These are phyloP conservation scores for Microsporum canis DNA, from an alignment of 2,329 filamentous ascomycete species.

Conservation along the genomic window DNA sequence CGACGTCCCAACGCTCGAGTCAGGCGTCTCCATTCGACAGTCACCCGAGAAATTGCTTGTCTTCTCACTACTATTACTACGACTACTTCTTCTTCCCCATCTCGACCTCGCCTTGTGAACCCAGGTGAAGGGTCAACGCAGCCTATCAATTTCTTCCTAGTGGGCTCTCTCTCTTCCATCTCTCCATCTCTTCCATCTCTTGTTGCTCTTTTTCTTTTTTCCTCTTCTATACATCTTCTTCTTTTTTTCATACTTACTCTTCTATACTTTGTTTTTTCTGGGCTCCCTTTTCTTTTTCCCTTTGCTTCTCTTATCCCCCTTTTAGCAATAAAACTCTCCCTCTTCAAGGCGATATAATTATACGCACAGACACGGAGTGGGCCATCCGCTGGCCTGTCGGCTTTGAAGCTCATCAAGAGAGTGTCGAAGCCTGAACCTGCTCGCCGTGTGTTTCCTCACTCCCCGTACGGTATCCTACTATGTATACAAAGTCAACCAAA, in stretches of 20 bases:
- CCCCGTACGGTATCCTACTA: not conserved
- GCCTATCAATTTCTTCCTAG: not conserved
- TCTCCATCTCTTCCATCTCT: not conserved
- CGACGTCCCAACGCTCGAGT: not conserved
- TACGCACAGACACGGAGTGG: slow-evolving; percentile 1
- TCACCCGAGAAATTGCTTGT: not conserved
- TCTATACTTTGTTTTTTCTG: not conserved
- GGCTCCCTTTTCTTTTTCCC: not conserved
- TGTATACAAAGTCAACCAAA: not conserved
- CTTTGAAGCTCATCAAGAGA: not conserved
- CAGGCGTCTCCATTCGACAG: not conserved
- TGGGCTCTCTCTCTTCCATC: not conserved
- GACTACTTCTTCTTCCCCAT: no score
- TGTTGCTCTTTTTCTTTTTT: not conserved
- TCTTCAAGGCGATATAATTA: not conserved
- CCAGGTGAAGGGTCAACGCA: not conserved
- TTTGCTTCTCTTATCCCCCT: not conserved
- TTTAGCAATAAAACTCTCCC: not conserved
- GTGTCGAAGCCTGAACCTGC: no score
- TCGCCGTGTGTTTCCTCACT: not conserved
- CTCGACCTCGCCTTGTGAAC: not conserved
- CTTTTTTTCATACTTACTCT: not conserved
- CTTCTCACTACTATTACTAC: not conserved
- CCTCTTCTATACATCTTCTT: not conserved
- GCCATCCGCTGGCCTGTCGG: not conserved